Percentiles rank a stretch among this genome's conserved stretches.
phyloP scores from a whole-genome alignment of 768 basidiomycete genomes.

The Tephrocybe rancida region DNA sequence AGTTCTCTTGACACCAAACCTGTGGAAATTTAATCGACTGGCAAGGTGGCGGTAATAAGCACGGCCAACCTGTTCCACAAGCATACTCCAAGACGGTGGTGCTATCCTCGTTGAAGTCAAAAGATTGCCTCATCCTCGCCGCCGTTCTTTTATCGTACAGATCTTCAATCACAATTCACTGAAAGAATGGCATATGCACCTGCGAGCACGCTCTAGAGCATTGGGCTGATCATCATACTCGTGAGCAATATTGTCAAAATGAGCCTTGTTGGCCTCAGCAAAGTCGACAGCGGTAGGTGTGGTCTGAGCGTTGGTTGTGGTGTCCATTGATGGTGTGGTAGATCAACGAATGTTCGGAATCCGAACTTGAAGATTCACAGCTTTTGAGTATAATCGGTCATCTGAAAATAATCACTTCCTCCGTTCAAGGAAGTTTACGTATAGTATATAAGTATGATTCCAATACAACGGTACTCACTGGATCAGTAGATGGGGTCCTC shows the following conservation, averaged over 20 bases:
- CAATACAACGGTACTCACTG: too few species aligned
- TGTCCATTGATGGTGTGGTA: background rate
- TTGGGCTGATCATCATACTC: slow-evolving; percentile 18
- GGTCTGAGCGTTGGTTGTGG: background rate
- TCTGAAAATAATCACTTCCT: too few species aligned
- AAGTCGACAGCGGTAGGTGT: background rate
- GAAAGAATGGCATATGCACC: slow-evolving; percentile 12
- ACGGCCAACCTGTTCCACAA: slow-evolving; percentile 58
- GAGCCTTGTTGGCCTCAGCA: slow-evolving; percentile 16
- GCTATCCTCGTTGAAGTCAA: slow-evolving; percentile 52
- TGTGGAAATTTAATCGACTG: slow-evolving; percentile 24
- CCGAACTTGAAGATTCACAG: too few species aligned
- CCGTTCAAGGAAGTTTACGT: too few species aligned
- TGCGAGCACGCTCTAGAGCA: slow-evolving; percentile 15
- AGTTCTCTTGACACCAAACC: slow-evolving; percentile 67
- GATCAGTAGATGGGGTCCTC: too few species aligned
- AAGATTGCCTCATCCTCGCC: slow-evolving; percentile 37
- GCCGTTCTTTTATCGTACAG: slow-evolving; percentile 29
- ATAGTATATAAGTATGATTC: too few species aligned
- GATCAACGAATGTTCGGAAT: too few species aligned
- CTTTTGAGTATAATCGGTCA: too few species aligned
- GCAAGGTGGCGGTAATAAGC: background rate
- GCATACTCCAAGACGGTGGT: slow-evolving; percentile 75
- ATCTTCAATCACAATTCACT: background rate
- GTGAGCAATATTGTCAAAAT: slow-evolving; percentile 17